Evolutionary conservation across 2,329 filamentous ascomycete species (phyloP).

Genomic region (Dichotomopilus funicola): DNA sequence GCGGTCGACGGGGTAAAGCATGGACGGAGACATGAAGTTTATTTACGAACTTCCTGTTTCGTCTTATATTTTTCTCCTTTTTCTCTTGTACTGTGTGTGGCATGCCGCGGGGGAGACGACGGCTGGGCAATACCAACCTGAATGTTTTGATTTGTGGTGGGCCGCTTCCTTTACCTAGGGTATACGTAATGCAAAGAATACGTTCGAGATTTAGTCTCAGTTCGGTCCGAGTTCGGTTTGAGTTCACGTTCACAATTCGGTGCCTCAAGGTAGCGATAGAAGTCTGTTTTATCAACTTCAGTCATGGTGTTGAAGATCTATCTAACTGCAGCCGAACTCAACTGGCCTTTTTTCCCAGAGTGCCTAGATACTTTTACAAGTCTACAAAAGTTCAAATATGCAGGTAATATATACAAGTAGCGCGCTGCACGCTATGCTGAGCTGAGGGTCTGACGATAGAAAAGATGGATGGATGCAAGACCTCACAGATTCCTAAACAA

Average conservation of each 20-base stretch:
- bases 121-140: constrained; percentile 1
- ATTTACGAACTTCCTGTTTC: not conserved
- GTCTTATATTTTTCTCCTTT: not conserved
- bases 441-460: not conserved
- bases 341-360: too few species aligned
- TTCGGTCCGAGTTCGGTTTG: too few species aligned
- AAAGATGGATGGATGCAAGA: too few species aligned
- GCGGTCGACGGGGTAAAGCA: not conserved
- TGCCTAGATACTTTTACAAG: too few species aligned
- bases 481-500: constrained; percentile 33
- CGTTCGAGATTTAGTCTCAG: not conserved
- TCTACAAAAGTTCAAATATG: too few species aligned
- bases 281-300: too few species aligned
- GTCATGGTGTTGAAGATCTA: not conserved
- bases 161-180: not conserved
- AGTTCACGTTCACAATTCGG: too few species aligned
- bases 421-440: not conserved
- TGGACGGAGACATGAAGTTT: not conserved
- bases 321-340: too few species aligned
- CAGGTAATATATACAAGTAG: not conserved
- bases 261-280: too few species aligned
- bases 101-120: not conserved
- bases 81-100: constrained; percentile 2
- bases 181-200: not conserved
- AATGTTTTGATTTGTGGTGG: not conserved